Evolutionary conservation across 345 rosid species (phyloP).

Genomic region (Euphorbia tirucalli): DNA sequence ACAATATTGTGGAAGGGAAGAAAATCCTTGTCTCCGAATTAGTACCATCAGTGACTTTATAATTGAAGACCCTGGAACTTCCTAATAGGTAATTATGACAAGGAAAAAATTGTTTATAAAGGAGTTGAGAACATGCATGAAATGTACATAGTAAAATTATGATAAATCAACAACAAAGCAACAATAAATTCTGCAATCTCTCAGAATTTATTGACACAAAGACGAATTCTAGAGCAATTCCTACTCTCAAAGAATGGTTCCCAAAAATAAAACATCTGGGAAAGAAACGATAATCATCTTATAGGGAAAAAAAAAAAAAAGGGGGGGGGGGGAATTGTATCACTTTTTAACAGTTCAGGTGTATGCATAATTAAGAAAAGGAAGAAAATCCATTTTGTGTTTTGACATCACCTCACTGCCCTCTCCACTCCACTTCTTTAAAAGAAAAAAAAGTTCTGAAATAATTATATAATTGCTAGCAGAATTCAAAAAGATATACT

Average conservation of each 20-base stretch:
- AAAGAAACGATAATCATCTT: neutral
- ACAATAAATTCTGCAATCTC: neutral
- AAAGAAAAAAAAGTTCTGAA: neutral
- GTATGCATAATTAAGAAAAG: slow-evolving; percentile 1
- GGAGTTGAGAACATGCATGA: neutral
- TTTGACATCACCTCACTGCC: too few relatives aligned
- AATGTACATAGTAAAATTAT: neutral
- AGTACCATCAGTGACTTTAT: slow-evolving; percentile 57
- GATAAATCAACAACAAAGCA: neutral
- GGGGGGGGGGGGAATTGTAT: neutral
- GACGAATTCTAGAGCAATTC: neutral
- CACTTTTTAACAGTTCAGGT: neutral
- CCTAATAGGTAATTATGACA: slow-evolving; percentile 41
- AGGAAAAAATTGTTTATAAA: neutral
- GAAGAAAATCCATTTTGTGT: neutral
- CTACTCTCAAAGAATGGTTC: neutral
- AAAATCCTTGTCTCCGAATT: slow-evolving; percentile 59
- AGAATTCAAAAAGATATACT: neutral
- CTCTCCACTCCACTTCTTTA: neutral
- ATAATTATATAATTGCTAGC: neutral
- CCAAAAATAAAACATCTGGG: neutral
- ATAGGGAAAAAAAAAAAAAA: neutral
- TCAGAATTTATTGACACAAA: neutral
- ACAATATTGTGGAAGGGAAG: slow-evolving; percentile 67
- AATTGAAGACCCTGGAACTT: slow-evolving; percentile 62